Evolutionary conservation across 768 basidiomycete genomes (phyloP), one percentile per base, ranked within the genome.

Genomic region (Tylopilus balloui): DNA sequence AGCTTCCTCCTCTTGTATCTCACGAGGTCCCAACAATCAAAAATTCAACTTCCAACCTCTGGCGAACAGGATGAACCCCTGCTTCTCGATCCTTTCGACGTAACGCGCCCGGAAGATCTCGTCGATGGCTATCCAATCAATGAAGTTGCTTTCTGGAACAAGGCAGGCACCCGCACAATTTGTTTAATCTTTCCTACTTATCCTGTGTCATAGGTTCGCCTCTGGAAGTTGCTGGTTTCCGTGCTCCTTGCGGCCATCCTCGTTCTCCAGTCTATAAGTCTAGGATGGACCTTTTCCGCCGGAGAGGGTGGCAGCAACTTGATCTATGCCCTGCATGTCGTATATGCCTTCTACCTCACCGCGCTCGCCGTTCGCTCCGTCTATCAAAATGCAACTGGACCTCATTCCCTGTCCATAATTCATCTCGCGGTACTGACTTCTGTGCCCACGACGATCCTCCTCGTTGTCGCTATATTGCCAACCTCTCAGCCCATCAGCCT

Each of bases 21-120:
- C 23, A 70, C 69, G 7, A 40, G 70, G 27, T 66, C 72, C 3
- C 65, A 56, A 37, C 74, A 77, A 27, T 78, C 77, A 28, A 79
- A 79, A 62, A 76, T 84, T 47, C 67, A 74, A 46, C 73, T 84
- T 15, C 75, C 77, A 34, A 57, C 65, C 12, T 53, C 53, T 21
- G 53, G 54, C 9, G 67, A 58, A 52, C 54, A 46, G 11, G 43
- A 45, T 13, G 63, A 69, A 44, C 32, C 65, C 1, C 52, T 67
- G 2, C 42, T 58, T 36, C 62, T 12, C 14, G 86, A 88, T 58
- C 80, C 84, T 11, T 88, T 86, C 60, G 78, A 81, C 61, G 82
- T 92, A n/a, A 78, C 80, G 17, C 80, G 62, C n/a, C 78, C 81
- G 9, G 83, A 85, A 61, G 89, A 92, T 56, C 55, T 78, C 29